Evolutionary conservation across 2,329 filamentous ascomycete genomes (phyloP), one percentile per base, ranked within the genome.

Genomic region (Fusarium sp.): DNA sequence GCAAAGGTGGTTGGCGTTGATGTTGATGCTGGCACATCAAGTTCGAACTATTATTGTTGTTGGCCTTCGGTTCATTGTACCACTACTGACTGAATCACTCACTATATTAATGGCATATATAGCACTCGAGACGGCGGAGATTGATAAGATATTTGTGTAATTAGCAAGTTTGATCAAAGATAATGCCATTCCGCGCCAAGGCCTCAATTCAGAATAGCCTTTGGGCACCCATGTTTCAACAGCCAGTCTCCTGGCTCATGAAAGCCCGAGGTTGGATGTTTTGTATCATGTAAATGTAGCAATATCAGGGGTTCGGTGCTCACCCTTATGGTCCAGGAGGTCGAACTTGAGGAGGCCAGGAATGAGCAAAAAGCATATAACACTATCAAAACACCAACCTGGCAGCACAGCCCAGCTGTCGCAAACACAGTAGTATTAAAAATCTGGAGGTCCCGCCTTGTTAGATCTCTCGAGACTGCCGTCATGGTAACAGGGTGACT

Each of bases 31-130:
- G 51, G 57, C 40, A 48, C 50, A 50, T 66, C 43, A 51, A 41
- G 47, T 54, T 31, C 31, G 23, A 42, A 53, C 42, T 27, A 21
- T 31, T 37, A 33, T 31, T 47, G n/a, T 59, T 60, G n/a, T 59
- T 60, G 25, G 23, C 35, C 27, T 57, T 62, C 47, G 39, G 42
- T 53, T 62, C 36, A 48, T 37, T 63, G 58, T 66, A 66, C 45
- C 39, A 57, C 29, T 42, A 50, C 50, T 58, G 27, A 66, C 42
- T 31, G 42, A 35, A 29, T 58, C 62, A 66, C 47, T 58, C 62
- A 66, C 47, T 46, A 66, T 45, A 45, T 58, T 69, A 61, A 69
- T 62, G 46, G 61, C n/a, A 27, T 53, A 51, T 48, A 41, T 64
- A 52, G 23, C n/a, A 41, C 46, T 35, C 29, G 35, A 56, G 29